phyloP scores from a whole-genome alignment of 352 stramenopile genomes.

The Globisporangium cystogenes region DNA sequence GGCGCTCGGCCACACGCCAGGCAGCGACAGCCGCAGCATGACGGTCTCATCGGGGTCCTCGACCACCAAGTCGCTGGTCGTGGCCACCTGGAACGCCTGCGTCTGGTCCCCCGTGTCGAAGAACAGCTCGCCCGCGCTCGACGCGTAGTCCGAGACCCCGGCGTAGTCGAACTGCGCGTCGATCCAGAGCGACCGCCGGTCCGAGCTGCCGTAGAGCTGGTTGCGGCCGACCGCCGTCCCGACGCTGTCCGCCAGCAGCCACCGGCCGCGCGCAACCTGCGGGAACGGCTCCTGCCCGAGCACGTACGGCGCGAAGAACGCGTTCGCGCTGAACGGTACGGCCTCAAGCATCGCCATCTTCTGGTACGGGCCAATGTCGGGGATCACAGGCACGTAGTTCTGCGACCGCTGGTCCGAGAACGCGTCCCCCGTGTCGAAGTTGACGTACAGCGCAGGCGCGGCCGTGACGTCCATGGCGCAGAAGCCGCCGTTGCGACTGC shows the following conservation, averaged over 20 bases:
- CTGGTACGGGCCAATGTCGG: slow-evolving; percentile 48
- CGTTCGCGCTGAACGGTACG: slow-evolving; percentile 24
- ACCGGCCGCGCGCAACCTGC: slow-evolving; percentile 49
- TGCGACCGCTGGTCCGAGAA: slow-evolving; percentile 45
- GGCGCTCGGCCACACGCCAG: slow-evolving; percentile 90
- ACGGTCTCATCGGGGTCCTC: slow-evolving; percentile 91
- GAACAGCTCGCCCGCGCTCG: slow-evolving; percentile 49
- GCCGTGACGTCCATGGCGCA: slow-evolving; percentile 57
- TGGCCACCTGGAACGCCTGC: slow-evolving; percentile 75
- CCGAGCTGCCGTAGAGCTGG: slow-evolving; percentile 88
- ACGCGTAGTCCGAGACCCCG: slow-evolving; percentile 86
- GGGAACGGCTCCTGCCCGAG: slow-evolving; percentile 76
- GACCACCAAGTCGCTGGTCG: slow-evolving; percentile 87
- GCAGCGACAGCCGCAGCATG: slow-evolving; percentile 86
- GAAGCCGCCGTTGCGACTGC: slow-evolving; percentile 37
- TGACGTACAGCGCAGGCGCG: slow-evolving; percentile 46
- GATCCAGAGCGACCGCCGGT: slow-evolving; percentile 73
- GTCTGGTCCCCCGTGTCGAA: slow-evolving; percentile 44
- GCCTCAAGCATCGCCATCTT: slow-evolving; percentile 60
- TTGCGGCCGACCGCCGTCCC: slow-evolving; percentile 83
- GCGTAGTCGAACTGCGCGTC: slow-evolving; percentile 87
- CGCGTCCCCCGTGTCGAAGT: slow-evolving; percentile 72
- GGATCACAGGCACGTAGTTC: slow-evolving; percentile 43
- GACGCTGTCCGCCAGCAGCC: slow-evolving; percentile 51
- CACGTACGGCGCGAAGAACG: slow-evolving; percentile 55